phyloP scores from a whole-genome alignment of 176 grass and related monocot genomes.

The Melocanna baccifera region DNA sequence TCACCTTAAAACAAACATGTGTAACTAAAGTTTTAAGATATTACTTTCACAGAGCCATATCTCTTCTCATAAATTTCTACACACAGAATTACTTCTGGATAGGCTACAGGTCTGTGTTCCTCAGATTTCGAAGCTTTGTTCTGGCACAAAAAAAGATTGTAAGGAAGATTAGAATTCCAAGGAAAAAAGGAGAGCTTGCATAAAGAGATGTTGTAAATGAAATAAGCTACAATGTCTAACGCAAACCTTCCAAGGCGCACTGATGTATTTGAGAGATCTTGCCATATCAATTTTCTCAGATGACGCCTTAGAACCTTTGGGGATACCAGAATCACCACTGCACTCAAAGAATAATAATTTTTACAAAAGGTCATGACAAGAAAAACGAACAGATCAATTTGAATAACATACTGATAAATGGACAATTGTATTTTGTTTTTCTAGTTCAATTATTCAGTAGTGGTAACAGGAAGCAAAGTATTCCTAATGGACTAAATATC shows the following conservation, averaged over 20 bases:
- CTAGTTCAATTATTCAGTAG: not conserved
- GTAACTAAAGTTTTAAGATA: not conserved
- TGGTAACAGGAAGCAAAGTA: not conserved
- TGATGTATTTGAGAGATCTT: constrained; percentile 68
- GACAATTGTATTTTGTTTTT: not conserved
- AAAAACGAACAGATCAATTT: not conserved
- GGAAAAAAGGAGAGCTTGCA: not conserved
- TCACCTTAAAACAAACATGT: constrained; percentile 8
- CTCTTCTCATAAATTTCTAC: constrained; percentile 78
- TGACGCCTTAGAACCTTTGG: constrained; percentile 42
- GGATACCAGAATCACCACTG: constrained; percentile 57
- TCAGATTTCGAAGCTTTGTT: constrained; percentile 55
- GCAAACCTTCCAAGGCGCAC: constrained; percentile 60
- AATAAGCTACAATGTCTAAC: not conserved
- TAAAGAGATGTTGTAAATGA: constrained; percentile 25
- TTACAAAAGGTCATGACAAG: not conserved
- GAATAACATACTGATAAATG: not conserved
- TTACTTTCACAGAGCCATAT: constrained; percentile 45
- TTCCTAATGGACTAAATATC: not conserved
- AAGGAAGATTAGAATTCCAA: not conserved
- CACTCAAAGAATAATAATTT: constrained; percentile 27
- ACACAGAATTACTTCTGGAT: constrained; percentile 76
- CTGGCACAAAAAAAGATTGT: constrained; percentile 27
- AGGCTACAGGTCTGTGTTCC: constrained; percentile 56
- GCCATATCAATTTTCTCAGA: constrained; percentile 56